Base-by-base conservation (phyloP, 169 alveolate genomes). In the Cryptosporidium felis region DNA sequence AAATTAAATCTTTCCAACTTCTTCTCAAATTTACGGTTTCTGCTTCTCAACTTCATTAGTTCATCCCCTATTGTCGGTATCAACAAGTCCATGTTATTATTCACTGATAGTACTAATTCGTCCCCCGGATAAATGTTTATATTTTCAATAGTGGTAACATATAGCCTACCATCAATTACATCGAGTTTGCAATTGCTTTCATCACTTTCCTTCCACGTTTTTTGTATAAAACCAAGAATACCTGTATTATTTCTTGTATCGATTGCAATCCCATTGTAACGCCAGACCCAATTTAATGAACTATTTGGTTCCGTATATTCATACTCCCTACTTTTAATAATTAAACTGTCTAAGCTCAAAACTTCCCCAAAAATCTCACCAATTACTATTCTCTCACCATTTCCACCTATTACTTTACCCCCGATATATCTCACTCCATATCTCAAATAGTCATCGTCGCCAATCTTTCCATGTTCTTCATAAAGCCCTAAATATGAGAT, bases 381-480 rank as follows among this genome's bases (percentile, higher is more conserved):
- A 23, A 74, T 32, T 53, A 74, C 41, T 51, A 74, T 56, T 32
- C 59, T 49, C 41, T 74, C 85, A 74, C 56, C 56, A 61, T 16
- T 32, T 21, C 59, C 45, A 36, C 40, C 56, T 40, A 74, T 40
- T 3, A 56, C 46, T 23, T 74, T 74, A 74, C 56, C 41, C 41
- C 85, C 85, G 40, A 74, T 74, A 23, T 74, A 74, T 38, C 85
- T 74, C 5, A 74, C 85, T 9, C 85, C 85, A 56, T 51, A 74
- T 34, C 85, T 49, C 53, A 74, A 74, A 53, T 74, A 74, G 40
- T 74, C 85, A 1, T 47, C 60, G 1, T 74, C 58, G 3, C 67
- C 85, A 18, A 74, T 53, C 23, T 74, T 74, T 18, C 85, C 85
- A 74, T 74, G 85, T 53, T 74, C 85, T 38, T 74, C 85, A 36